Evolutionary conservation across 768 basidiomycete species (phyloP).

Genomic region (Tulasnella sp.): DNA sequence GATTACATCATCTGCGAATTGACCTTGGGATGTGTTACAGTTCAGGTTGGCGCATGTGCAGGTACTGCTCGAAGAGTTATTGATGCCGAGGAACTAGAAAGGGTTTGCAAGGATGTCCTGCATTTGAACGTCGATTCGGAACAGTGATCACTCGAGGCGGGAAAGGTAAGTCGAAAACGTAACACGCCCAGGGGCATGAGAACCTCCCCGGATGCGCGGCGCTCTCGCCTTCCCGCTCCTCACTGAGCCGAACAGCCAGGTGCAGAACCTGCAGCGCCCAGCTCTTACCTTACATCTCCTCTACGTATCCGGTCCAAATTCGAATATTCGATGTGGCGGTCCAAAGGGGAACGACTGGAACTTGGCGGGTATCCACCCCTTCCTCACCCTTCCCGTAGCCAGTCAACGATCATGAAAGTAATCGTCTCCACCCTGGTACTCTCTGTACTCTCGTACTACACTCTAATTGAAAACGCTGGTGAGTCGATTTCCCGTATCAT

Average conservation of each 20-base stretch:
- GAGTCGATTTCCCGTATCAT: not conserved
- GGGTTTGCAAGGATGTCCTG: too few species aligned
- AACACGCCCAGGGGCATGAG: too few species aligned
- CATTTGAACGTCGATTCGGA: too few species aligned
- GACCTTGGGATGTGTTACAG: too few species aligned
- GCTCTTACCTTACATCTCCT: not conserved
- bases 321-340: not conserved
- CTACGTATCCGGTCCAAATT: not conserved
- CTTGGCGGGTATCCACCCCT: not conserved
- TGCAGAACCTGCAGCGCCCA: not conserved
- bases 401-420: not conserved
- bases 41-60: too few species aligned
- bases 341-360: not conserved
- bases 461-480: not conserved
- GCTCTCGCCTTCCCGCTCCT: too few species aligned
- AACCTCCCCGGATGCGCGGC: too few species aligned
- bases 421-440: not conserved
- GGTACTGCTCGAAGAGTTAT: too few species aligned
- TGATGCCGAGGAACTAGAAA: too few species aligned
- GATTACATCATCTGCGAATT: too few species aligned
- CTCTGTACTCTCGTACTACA: not conserved
- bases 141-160: too few species aligned
- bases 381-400: not conserved
- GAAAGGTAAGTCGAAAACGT: too few species aligned
- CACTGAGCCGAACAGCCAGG: not conserved